Base-by-base conservation (phyloP, 2,329 filamentous ascomycete species). In the Botryotinia globosa region DNA sequence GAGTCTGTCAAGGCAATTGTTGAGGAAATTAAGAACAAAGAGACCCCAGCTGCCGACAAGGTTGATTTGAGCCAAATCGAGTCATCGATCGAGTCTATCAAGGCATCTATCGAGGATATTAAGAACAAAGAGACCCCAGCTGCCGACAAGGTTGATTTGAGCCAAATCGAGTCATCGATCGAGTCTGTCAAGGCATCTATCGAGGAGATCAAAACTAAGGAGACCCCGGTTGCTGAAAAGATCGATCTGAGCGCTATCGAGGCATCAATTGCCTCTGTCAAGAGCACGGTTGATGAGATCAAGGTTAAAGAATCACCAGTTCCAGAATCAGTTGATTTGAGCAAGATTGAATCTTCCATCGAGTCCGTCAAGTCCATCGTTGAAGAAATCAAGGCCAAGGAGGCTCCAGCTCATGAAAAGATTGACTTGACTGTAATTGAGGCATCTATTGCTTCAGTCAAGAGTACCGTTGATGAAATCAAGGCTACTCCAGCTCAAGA, bases 371-470 rank as follows among this genome's bases (percentile, higher is more conserved):
- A 72, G 56, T 45, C 58, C 20, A 67, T 62, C 20, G 48, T 73
- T 37, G 69, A 73, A 10, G 75, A 77, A 45, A 73, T 79, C 16
- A 78, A 78, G 67, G 39, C 71, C 8, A 74, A 71, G 16, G 75
- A 74, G 22, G 63, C 70, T 56, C 71, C 74, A 25, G 65, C 34
- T 34, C 32, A 72, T 7, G 73, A 75, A 45, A 73, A 74, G 64
- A 61, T 74, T n/a, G 76, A 77, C 61, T 37, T 77, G 16, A 64
- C 72, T 58, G 64, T 3, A 45, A 54, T 77, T 9, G 70, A 76
- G 22, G 16, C 73, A 18, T 74, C 75, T 1, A 64, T 77, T 32
- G 72, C 75, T 29, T 73, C 74, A 10, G 58, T 78, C 12, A 67
- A 68, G 18, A 42, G 66, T 45, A 73, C 73, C 20, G 70, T 77